A percentile compares a stretch with the other conserved stretches of the same genome.
phyloP scores from a whole-genome alignment of 805 yeast species.

The Metschnikowia baotianmanensis region DNA sequence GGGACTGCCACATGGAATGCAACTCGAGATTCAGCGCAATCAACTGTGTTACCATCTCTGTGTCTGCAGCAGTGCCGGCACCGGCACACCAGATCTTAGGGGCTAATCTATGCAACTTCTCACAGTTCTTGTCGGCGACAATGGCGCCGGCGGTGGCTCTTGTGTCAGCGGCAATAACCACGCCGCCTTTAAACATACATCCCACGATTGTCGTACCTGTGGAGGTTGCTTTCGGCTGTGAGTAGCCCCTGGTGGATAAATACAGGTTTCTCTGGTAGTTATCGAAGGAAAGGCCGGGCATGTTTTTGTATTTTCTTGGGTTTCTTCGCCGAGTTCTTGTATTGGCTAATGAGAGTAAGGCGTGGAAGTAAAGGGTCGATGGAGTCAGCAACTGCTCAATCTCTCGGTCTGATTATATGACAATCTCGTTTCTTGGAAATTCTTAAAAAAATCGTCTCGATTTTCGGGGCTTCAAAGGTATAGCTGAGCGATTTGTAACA shows the following conservation, averaged over 20 bases:
- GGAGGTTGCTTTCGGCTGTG: conserved; percentile 85
- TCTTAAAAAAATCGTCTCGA: too few species aligned
- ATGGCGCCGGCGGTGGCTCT: conserved; percentile 96
- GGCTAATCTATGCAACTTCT: conserved; percentile 84
- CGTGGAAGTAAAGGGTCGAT: too few species aligned
- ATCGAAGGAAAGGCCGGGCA: conserved; percentile 93
- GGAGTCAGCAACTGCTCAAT: too few species aligned
- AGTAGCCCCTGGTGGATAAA: conserved; percentile 68
- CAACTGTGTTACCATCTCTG: conserved; percentile 95
- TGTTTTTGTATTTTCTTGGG: conserved; percentile 30
- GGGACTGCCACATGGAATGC: conserved; percentile 77
- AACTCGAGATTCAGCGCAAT: conserved; percentile 88
- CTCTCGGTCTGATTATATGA: too few species aligned
- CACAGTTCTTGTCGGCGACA: conserved; percentile 98
- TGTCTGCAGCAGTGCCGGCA: conserved; percentile 99
- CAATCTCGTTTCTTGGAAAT: too few species aligned
- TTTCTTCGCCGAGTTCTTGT: too few species aligned
- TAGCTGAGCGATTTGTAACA: too few species aligned
- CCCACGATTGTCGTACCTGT: conserved; percentile 99
- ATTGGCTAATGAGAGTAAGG: too few species aligned
- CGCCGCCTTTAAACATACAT: conserved; percentile 89
- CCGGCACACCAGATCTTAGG: conserved; percentile 99
- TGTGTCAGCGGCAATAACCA: conserved; percentile 97
- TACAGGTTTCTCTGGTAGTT: conserved; percentile 86
- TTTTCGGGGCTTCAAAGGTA: too few species aligned